Conservation (phyloP, 306 rosid species). For the Dryas octopetala region DNA sequence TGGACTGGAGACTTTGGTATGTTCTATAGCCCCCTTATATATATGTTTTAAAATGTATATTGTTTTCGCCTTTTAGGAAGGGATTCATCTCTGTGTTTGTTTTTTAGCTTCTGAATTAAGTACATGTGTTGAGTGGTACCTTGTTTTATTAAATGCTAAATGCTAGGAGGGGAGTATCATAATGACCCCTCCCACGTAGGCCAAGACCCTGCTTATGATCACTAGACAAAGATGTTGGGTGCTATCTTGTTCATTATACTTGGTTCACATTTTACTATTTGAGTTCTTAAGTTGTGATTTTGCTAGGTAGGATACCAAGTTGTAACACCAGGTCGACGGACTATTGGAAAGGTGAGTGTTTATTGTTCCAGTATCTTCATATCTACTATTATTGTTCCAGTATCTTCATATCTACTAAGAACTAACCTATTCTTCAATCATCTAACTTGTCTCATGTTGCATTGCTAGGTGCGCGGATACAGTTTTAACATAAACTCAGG, state of each 20-base stretch:
- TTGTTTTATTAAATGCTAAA: neutral
- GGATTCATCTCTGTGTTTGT: neutral
- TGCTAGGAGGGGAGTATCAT: neutral
- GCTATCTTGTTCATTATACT: neutral
- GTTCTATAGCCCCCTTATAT: conserved; percentile 11
- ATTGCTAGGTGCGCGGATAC: conserved; percentile 76
- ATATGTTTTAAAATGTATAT: neutral
- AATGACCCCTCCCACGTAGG: neutral
- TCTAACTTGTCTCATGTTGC: conserved; percentile 25
- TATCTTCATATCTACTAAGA: neutral
- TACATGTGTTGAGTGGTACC: neutral
- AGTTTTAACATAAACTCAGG: conserved; percentile 86
- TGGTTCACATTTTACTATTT: conserved; percentile 9
- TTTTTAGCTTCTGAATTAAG: neutral
- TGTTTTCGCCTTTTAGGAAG: neutral
- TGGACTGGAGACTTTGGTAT: conserved; percentile 91
- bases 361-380: conserved; percentile 6
- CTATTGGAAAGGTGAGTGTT: conserved; percentile 70
- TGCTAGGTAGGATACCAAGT: conserved; percentile 94
- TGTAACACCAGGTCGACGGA: conserved; percentile 75
- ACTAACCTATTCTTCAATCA: conserved; percentile 3
- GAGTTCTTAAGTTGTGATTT: conserved; percentile 32
- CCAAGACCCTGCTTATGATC: neutral
- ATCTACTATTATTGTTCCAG: conserved; percentile 7
- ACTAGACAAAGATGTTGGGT: neutral